Evolutionary conservation across 441 rosid species (phyloP).

Genomic region (Euphorbia schlechtendalii): DNA sequence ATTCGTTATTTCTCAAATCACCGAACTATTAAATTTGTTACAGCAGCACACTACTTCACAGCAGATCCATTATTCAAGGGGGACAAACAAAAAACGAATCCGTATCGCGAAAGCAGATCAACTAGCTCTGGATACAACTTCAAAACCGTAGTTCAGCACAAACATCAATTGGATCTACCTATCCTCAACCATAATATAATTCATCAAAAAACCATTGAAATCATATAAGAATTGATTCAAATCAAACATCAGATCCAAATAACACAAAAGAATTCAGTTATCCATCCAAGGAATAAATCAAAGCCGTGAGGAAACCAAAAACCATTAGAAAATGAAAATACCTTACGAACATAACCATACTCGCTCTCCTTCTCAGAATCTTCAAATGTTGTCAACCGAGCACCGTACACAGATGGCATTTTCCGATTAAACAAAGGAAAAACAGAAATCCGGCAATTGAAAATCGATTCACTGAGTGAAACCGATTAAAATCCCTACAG

Average conservation of each 20-base stretch:
- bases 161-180: slow-evolving; percentile 5
- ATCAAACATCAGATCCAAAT: neutral
- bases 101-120: neutral
- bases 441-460: neutral
- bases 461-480: neutral
- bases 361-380: slow-evolving; percentile 98
- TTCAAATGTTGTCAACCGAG: slow-evolving; percentile 88
- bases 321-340: slow-evolving; percentile 11
- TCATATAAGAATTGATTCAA: neutral
- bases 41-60: neutral
- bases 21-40: neutral
- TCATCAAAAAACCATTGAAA: neutral
- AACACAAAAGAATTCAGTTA: neutral
- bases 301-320: neutral
- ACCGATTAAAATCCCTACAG: slow-evolving; percentile 19
- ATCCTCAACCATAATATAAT: neutral
- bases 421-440: slow-evolving; percentile 7
- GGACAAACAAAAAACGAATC: neutral
- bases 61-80: neutral
- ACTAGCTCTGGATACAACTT: neutral
- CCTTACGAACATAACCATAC: slow-evolving; percentile 98
- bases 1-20: neutral
- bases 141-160: neutral
- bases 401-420: slow-evolving; percentile 90
- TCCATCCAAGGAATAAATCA: neutral